These are phyloP conservation scores for Penicillium chermesinum DNA, from an alignment of 495 filamentous ascomycete species.

Conservation along the genomic window DNA sequence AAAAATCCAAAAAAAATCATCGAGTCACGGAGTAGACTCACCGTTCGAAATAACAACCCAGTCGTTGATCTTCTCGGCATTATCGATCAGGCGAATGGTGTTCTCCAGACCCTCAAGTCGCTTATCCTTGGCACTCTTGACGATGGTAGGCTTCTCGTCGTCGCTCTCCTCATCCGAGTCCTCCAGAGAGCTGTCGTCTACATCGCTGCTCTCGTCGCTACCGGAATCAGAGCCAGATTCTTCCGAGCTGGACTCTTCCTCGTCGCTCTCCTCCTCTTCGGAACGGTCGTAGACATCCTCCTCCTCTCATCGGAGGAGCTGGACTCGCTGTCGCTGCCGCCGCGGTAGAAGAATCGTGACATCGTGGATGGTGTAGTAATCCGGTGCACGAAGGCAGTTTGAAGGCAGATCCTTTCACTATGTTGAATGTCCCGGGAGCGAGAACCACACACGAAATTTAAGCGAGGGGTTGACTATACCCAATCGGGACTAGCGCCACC, in stretches of 20 bases:
- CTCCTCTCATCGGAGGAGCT: slow-evolving; percentile 78
- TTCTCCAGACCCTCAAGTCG: slow-evolving; percentile 87
- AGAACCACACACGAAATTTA: slow-evolving; percentile 51
- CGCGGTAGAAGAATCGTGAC: slow-evolving; percentile 95
- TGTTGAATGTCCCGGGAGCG: slow-evolving; percentile 34
- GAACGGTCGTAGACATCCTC: slow-evolving; percentile 82
- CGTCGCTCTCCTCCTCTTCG: slow-evolving; percentile 60
- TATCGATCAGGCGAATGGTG: slow-evolving; percentile 84
- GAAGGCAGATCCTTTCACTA: slow-evolving; percentile 31
- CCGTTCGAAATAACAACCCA: slow-evolving; percentile 90
- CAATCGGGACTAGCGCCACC: slow-evolving; percentile 25
- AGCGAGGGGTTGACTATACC: slow-evolving; percentile 46
- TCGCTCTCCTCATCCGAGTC: slow-evolving; percentile 74
- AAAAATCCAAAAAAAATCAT: not conserved
- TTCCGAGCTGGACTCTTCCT: slow-evolving; percentile 71
- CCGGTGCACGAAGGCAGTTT: slow-evolving; percentile 21
- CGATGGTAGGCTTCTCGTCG: slow-evolving; percentile 73
- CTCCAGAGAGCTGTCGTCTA: slow-evolving; percentile 75
- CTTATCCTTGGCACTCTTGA: slow-evolving; percentile 98
- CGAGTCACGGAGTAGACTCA: slow-evolving; percentile 37
- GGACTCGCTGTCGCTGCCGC: slow-evolving; percentile 78
- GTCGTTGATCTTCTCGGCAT: slow-evolving; percentile 94
- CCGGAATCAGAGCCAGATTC: slow-evolving; percentile 9
- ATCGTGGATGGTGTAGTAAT: slow-evolving; percentile 27
- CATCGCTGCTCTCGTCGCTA: slow-evolving; percentile 52